Base-by-base conservation (phyloP, 106 monocot species). In the Dendrobium huoshanense region DNA sequence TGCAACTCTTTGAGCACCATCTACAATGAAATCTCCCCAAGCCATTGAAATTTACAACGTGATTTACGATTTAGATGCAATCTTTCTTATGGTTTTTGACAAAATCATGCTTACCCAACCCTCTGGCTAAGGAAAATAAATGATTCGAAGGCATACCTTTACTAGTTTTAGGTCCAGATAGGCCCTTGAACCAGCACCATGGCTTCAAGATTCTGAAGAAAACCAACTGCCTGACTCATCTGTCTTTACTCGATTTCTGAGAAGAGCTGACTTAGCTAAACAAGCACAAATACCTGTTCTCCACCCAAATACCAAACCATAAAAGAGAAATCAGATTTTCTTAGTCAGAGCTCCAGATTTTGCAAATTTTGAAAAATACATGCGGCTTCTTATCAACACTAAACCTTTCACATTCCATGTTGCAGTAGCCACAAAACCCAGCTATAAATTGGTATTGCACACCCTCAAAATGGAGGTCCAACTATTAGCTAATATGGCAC, bases 211-310 rank as follows among this genome's bases (percentile, higher is more conserved):
- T 74, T 74, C 19, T 74, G 74, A 74, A 74, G 72, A 19, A 74
- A 74, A 44, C 43, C 43, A 29, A 5, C 43, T 42, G 74, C 43
- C 43, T 44, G 74, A 74, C 44, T 41, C 74, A 74, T 74, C 49
- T 49, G 49, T 24, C 15, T 37, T 22, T 37, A 33, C 70, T 37
- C 27, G 76, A n/a, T 76, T 25, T 76, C 27, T 8, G 45, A 47
- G 76, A 42, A n/a, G 76, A 76, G 48, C 49, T 76, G 76, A 51
- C 49, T 76, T 24, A 76, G 76, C 24, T 76, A 49, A 76, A 76
- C 76, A 76, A 76, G 76, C 76, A 76, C 49, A 49, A 27, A 25
- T 15, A 76, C 76, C 76, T 76, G 76, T 76, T 76, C 76, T 76
- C 47, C 76, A 51, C 27, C 49, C 22, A 76, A 75, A 75, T 75